Base-by-base conservation (phyloP, 2,329 filamentous ascomycete species). In the Penicillium sp. region DNA sequence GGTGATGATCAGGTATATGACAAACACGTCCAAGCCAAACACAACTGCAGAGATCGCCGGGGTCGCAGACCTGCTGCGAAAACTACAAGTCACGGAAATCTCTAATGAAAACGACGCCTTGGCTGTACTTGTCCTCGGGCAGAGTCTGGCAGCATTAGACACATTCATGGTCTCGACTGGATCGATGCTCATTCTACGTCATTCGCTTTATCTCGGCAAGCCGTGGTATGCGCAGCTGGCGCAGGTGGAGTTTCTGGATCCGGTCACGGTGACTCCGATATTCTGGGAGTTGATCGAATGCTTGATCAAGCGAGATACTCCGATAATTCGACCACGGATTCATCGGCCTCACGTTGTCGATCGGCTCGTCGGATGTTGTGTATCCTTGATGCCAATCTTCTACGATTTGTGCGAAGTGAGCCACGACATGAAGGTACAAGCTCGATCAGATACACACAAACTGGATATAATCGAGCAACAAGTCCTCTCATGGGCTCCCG, bases 361-460 rank as follows among this genome's bases (percentile, higher is more conserved):
- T 27, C 41, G 51, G 14, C 16, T 54, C 16, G 31, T 46, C 41
- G 51, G 51, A 7, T 35, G 36, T 14, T 54, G 51, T 24, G 51
- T 54, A n/a, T 44, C 51, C 10, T 35, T 54, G 51, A 46, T 54
- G 51, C 51, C 51, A 11, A 54, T 54, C 18, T 41, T 54, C 5
- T 54, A 54, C 18, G 51, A 54, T 22, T 13, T 54, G 33, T 54
- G 51, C 31, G 39, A 54, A 36, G 51, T 54, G 27, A 54, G 51
- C 31, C 41, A 54, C 27, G 40, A 54, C n/a, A 19, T 54, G 41
- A 54, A 44, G 40, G 7, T 46, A 7, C 51, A 44, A 24, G 24
- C 51, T 11, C 51, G 37, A 31, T 19, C 24, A 13, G n/a, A 46
- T 11, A 54, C 13, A 5, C 31, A 43, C 9, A 44, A 24, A n/a